phyloP scores from a whole-genome alignment of 2,329 filamentous ascomycete species.

The Pseudogymnoascus sp. region DNA sequence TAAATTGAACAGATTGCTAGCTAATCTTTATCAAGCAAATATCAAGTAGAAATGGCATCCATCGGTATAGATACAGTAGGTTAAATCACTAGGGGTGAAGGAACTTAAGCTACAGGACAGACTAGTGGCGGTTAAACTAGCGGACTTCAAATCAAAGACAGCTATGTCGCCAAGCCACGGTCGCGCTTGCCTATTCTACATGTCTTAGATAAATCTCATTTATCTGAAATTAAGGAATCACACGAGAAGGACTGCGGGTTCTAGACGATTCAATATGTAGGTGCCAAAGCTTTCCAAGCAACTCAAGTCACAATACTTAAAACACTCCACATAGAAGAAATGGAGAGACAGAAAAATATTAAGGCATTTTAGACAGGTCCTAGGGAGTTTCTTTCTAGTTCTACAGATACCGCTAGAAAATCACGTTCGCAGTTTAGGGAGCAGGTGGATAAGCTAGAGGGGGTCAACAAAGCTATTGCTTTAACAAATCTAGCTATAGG shows the following conservation, averaged over 20 bases:
- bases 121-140: neutral
- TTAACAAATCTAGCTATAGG: neutral
- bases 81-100: neutral
- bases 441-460: neutral
- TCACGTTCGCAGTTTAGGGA: neutral
- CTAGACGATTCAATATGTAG: neutral
- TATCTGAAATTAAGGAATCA: neutral
- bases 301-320: neutral
- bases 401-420: neutral
- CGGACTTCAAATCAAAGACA: neutral
- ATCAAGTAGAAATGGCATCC: neutral
- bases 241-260: neutral
- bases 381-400: neutral
- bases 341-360: neutral
- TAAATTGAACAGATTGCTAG: neutral
- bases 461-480: neutral
- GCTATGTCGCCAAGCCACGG: neutral
- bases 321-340: neutral
- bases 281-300: neutral
- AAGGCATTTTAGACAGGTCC: neutral
- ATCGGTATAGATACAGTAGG: neutral
- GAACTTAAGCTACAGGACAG: neutral
- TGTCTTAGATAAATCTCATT: neutral
- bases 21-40: neutral
- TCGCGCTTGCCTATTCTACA: neutral